Conservation (phyloP, 2,329 filamentous ascomycete genomes). For the Pseudogymnoascus sp. region DNA sequence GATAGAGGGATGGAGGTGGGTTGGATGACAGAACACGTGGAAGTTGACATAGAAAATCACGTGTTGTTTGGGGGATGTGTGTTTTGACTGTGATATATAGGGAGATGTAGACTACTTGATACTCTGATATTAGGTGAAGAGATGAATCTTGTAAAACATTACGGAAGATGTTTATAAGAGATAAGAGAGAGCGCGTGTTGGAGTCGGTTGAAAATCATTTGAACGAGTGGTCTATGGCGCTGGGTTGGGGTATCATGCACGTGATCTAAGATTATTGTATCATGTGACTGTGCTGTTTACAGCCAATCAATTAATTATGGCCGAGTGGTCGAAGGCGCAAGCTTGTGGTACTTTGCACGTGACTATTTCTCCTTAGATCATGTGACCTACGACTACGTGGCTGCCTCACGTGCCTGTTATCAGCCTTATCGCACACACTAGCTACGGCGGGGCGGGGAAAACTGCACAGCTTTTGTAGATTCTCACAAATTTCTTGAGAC, state of each 20-base stretch:
- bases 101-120: neutral
- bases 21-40: neutral
- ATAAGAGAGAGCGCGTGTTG: neutral
- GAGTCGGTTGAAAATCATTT: neutral
- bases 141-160: neutral
- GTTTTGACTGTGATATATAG: neutral
- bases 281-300: neutral
- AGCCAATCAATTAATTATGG: neutral
- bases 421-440: neutral
- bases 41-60: neutral
- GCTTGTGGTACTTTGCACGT: neutral
- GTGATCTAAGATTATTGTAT: neutral
- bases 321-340: neutral
- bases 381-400: neutral
- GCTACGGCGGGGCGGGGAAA: slow-evolving; percentile 10
- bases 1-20: neutral
- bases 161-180: neutral
- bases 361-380: neutral
- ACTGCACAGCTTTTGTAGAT: slow-evolving; percentile 11
- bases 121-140: neutral
- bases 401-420: neutral
- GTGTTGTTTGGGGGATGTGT: neutral
- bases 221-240: neutral
- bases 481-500: slow-evolving; percentile 17
- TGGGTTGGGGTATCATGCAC: neutral